Evolutionary conservation across 2,329 filamentous ascomycete species (phyloP), one percentile per base, ranked within the genome.

Genomic region (Neonectria hederae): DNA sequence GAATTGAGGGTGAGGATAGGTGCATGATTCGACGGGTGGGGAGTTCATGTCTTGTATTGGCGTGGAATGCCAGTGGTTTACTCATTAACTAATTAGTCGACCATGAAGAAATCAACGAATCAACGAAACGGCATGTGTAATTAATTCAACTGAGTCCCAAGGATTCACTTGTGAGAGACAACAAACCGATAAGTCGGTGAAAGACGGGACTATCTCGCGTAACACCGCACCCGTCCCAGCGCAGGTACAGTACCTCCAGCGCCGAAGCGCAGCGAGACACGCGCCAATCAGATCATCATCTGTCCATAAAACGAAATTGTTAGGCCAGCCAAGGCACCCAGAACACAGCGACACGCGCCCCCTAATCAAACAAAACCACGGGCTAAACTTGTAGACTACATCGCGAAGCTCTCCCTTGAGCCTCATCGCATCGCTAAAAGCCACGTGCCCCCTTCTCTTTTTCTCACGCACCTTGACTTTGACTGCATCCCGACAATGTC

Each of bases 281-380:
- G 53, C 57, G 42, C 69, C 69, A 71, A 72, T 72, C 45, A 67
- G 0, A 51, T 4, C 9, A 24, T 14, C 24, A 45, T 17, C 42
- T 40, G 52, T 52, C 56, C 61, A 61, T 54, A 49, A 19, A 22
- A 6, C 13, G 32, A 70, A 72, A 70, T 58, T 64, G 65, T 65
- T 72, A 68, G 59, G 38, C 54, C 53, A 30, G 45, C 45, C 26
- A 35, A 57, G 11, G 3, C 17, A 6, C 7, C 28, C 21, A 54
- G 6, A 40, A 7, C 9, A 5, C 42, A 45, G 42, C 42, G 4
- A 22, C 21, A 48, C 22, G 22, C 24, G 46, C 46, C 46, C 46
- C 46, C 46, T 49, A 49, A 49, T 45, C 21, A 24, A 45, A 21
- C 22, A 48, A 22, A 24, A 21, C 21, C 22, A 13, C 43, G 9